phyloP scores from a whole-genome alignment of 176 grass and related monocot species.

The Cenchrus americanus region DNA sequence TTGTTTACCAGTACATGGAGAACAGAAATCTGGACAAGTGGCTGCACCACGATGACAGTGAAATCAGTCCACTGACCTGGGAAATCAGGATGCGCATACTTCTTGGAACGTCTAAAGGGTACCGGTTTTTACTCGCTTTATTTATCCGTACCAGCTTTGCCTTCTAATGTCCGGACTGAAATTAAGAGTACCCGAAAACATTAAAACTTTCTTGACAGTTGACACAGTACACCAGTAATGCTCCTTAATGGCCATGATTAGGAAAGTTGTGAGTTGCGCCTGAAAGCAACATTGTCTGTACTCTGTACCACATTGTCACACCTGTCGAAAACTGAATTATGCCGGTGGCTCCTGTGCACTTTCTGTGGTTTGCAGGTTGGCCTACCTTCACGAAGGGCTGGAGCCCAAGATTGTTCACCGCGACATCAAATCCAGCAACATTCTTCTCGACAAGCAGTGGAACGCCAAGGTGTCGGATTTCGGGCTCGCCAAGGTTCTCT shows the following conservation, averaged over 20 bases:
- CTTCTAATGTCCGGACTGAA: background rate
- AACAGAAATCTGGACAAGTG: constrained; percentile 86
- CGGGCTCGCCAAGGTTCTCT: constrained; percentile 85
- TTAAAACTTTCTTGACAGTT: background rate
- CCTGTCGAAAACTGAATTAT: background rate
- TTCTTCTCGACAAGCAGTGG: constrained; percentile 85
- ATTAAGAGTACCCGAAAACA: background rate
- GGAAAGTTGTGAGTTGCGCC: background rate
- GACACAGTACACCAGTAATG: background rate
- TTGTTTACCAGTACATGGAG: constrained; percentile 89
- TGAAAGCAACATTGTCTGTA: constrained; percentile 26
- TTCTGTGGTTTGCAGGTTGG: constrained; percentile 58
- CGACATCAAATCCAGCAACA: constrained; percentile 96
- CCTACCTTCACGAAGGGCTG: constrained; percentile 94
- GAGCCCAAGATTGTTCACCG: constrained; percentile 94
- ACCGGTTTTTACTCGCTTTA: constrained; percentile 2
- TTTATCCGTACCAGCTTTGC: background rate
- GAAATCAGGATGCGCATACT: constrained; percentile 94
- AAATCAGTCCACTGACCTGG: constrained; percentile 75
- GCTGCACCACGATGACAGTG: constrained; percentile 72
- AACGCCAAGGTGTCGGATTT: constrained; percentile 92
- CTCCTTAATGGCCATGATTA: constrained; percentile 30
- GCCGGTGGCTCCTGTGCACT: background rate
- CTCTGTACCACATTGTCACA: constrained; percentile 9
- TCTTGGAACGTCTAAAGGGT: constrained; percentile 96